phyloP scores from a whole-genome alignment of 176 grass and related monocot species.

The Zoysia pacifica region DNA sequence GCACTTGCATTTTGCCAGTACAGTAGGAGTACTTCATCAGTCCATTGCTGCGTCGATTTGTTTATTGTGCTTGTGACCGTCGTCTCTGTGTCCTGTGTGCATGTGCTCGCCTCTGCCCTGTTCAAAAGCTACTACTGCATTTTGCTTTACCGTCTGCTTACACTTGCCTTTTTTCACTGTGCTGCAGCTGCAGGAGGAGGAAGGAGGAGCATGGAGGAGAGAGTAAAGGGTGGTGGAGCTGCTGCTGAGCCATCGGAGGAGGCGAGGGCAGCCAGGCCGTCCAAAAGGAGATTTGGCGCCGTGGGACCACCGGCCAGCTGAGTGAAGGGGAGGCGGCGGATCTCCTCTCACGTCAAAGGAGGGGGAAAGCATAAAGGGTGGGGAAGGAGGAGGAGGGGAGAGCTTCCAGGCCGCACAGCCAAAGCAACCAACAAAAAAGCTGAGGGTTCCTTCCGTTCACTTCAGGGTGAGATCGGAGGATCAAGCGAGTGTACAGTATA shows the following conservation, averaged over 20 bases:
- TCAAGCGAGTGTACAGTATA: conserved; percentile 2
- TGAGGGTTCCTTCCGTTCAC: background rate
- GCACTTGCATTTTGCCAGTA: no score
- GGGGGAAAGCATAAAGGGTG: conserved; percentile 52
- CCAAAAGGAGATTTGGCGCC: conserved; percentile 31
- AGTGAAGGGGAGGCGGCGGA: conserved; percentile 34
- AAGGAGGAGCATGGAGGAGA: conserved; percentile 28
- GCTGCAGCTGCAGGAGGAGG: background rate
- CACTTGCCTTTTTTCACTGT: conserved; percentile 22
- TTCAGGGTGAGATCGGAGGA: conserved; percentile 15
- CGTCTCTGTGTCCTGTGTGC: background rate
- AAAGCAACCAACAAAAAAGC: conserved; percentile 23
- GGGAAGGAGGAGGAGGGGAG: background rate
- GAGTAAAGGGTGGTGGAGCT: background rate
- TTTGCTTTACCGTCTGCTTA: conserved; percentile 37
- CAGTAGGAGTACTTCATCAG: no score
- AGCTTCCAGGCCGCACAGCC: conserved; percentile 17
- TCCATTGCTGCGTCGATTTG: conserved; percentile 8
- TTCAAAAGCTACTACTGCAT: conserved; percentile 28
- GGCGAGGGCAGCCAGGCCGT: background rate
- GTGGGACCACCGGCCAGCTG: conserved; percentile 38
- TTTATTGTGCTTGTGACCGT: no score
- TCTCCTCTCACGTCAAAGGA: conserved; percentile 48
- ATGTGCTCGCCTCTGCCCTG: conserved; percentile 14
- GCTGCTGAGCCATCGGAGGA: background rate